Conservation (phyloP, 2,329 filamentous ascomycete genomes). For the Diaporthe sp. region DNA sequence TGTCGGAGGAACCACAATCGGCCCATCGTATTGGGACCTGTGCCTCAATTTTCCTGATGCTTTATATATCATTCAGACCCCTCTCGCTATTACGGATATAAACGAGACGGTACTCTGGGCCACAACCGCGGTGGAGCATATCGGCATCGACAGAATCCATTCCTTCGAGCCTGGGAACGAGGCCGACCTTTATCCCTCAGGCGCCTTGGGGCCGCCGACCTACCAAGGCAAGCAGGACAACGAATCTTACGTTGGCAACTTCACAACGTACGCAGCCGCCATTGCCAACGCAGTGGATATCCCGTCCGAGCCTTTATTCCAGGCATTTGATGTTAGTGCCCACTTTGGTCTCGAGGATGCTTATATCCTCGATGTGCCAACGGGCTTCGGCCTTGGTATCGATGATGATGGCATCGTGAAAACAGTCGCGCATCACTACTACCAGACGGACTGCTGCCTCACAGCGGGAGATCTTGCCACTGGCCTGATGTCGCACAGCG, state of each 20-base stretch:
- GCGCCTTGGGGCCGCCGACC: constrained; percentile 49
- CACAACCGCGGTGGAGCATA: constrained; percentile 46
- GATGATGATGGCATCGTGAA: constrained; percentile 50
- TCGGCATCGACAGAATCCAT: constrained; percentile 52
- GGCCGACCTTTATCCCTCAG: constrained; percentile 50
- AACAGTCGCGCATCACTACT: constrained; percentile 55
- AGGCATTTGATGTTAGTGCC: constrained; percentile 52
- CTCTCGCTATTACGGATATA: constrained; percentile 52
- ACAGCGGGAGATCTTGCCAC: constrained; percentile 47
- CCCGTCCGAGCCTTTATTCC: constrained; percentile 50
- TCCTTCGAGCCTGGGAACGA: constrained; percentile 55
- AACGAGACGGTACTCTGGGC: constrained; percentile 53
- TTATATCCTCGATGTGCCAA: constrained; percentile 48
- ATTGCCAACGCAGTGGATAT: constrained; percentile 47
- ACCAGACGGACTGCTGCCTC: constrained; percentile 50
- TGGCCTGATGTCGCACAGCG: constrained; percentile 40
- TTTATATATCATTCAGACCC: constrained; percentile 53
- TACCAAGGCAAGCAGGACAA: constrained; percentile 52
- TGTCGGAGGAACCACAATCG: constrained; percentile 52
- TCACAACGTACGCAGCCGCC: constrained; percentile 50
- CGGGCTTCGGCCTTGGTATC: constrained; percentile 51
- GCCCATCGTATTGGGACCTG: constrained; percentile 52
- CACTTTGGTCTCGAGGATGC: constrained; percentile 46
- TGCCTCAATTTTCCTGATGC: constrained; percentile 50
- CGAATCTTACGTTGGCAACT: constrained; percentile 53